Evolutionary conservation across 768 basidiomycete species (phyloP), one percentile per base, ranked within the genome.

Genomic region (Lactifluus hygrophoroides): DNA sequence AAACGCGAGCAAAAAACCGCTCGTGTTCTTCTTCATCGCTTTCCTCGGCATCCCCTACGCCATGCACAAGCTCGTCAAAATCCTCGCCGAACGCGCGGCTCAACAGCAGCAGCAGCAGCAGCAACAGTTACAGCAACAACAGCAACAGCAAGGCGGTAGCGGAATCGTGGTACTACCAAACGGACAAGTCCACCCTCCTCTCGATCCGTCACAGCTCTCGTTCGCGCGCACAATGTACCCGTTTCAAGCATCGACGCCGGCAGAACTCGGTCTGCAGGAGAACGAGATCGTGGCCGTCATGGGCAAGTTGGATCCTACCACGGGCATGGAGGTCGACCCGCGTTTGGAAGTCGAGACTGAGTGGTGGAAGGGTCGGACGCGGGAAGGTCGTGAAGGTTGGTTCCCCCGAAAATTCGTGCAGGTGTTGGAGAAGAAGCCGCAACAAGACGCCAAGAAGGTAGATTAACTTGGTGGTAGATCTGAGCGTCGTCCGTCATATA

Each of bases 211-310:
- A 3, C 78, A 80, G 55, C 77, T 96, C 45, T 81, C 86, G 7
- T 98, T 98, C 68, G 93, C 88, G 8, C 79, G 93, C 21, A 84
- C 93, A 2, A 67, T 85, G 48, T 93, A 88, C 69, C 76, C 86
- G 0, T 96, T 97, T 70, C 76, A 80, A 2, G 78, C 90, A 1
- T 78, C 83, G 5, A 84, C 83, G 30, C 82, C 84, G 25, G 81
- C 84, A 40, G 94, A 98, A 73, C 80, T 98, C 16, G 74, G 76
- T 19, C 76, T 98, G 53, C 83, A 85, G 66, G 85, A 89, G 73
- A 87, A 94, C 66, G 94, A 96, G 72, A 91, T 97, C 48, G 89
- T 98, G 3, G 95, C 95, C 1, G 83, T 98, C 46, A 83, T 91
- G 71, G 88, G 81, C 45, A 90, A 89, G 69, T 68, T 88, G 44